Evolutionary conservation across 345 rosid species (phyloP).

Genomic region (Eucalyptus melliodora): DNA sequence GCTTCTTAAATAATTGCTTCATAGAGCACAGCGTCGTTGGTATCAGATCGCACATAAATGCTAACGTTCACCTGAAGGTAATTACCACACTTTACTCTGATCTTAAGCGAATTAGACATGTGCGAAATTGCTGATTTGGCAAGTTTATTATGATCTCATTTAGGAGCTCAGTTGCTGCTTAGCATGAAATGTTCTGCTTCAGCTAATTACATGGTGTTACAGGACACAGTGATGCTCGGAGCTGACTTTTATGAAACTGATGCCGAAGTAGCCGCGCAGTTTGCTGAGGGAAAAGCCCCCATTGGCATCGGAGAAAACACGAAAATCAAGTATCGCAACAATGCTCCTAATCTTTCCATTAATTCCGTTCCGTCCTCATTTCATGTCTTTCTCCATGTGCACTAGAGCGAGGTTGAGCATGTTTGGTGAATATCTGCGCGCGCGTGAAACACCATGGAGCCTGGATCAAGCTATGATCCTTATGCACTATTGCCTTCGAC

Average conservation of each 20-base stretch:
- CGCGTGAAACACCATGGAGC: background rate
- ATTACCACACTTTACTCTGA: background rate
- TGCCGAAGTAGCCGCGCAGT: slow-evolving; percentile 39
- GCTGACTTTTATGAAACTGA: slow-evolving; percentile 87
- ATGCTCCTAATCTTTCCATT: background rate
- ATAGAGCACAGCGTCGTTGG: slow-evolving; percentile 88
- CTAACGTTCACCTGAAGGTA: slow-evolving; percentile 74
- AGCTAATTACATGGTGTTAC: background rate
- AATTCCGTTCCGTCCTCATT: background rate
- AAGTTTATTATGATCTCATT: background rate
- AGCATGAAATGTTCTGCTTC: background rate
- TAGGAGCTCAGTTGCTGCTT: too few species aligned
- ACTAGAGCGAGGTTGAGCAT: background rate
- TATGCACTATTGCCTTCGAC: background rate
- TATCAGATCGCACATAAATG: slow-evolving; percentile 67
- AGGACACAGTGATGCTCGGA: slow-evolving; percentile 88
- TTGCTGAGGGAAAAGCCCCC: slow-evolving; percentile 64
- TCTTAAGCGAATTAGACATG: background rate
- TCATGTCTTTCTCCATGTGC: background rate
- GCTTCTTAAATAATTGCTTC: slow-evolving; percentile 57
- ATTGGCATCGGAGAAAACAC: slow-evolving; percentile 71
- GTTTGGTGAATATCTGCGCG: background rate
- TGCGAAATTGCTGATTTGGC: background rate
- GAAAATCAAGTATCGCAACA: background rate
- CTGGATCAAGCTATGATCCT: background rate